Conservation (phyloP, 768 basidiomycete genomes). For the Sporobolomyces roseus region DNA sequence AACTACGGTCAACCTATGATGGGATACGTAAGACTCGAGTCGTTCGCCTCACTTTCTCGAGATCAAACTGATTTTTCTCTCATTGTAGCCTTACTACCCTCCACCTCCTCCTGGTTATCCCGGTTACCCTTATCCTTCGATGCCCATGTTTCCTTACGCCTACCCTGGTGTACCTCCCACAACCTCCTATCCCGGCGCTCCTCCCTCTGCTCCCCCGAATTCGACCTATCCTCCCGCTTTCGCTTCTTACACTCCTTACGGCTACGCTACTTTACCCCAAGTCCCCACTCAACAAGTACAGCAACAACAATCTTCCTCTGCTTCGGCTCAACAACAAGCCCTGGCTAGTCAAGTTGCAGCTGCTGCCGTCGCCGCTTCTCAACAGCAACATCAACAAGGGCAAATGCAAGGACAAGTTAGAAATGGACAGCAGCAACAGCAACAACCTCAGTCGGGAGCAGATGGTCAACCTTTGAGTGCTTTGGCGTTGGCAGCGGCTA, state of each 20-base stretch:
- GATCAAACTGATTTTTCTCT: neutral
- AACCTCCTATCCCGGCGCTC: constrained; percentile 21
- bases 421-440: constrained; percentile 20
- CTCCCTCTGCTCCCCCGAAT: constrained; percentile 10
- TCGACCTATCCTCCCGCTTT: constrained; percentile 10
- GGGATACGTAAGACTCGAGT: constrained; percentile 41
- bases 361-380: constrained; percentile 6
- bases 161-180: constrained; percentile 31
- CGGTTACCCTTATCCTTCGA: constrained; percentile 35
- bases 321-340: constrained; percentile 10
- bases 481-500: constrained; percentile 64
- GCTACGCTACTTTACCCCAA: constrained; percentile 17
- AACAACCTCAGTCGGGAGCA: constrained; percentile 41
- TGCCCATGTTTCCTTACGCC: constrained; percentile 38
- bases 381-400: neutral
- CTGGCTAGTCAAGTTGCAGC: constrained; percentile 63
- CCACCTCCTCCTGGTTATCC: constrained; percentile 37
- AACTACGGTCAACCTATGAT: constrained; percentile 31
- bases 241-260: constrained; percentile 25
- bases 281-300: neutral
- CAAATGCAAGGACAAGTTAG: neutral
- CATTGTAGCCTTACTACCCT: constrained; percentile 32
- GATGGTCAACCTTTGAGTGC: constrained; percentile 50
- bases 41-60: too few species aligned
- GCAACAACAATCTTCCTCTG: neutral